A percentile compares a stretch with the other conserved stretches of the same genome.
Conservation (phyloP, 805 yeast genomes). For the Candida schatavii region DNA sequence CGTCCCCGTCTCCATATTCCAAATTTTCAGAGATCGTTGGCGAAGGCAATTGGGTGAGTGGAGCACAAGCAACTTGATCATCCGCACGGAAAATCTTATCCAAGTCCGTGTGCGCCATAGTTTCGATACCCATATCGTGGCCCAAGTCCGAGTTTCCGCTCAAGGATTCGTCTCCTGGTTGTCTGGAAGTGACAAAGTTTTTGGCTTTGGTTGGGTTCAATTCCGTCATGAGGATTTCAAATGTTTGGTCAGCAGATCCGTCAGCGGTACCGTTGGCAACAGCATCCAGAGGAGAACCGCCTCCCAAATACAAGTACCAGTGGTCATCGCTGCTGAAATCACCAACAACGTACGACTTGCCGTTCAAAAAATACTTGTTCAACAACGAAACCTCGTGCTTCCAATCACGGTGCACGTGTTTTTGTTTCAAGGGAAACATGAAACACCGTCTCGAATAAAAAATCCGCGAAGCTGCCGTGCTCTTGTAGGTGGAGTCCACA, state of each 20-base stretch:
- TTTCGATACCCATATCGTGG: conserved; percentile 71
- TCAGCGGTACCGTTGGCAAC: conserved; percentile 12
- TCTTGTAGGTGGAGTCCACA: conserved; percentile 47
- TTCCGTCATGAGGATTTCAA: conserved; percentile 90
- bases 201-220: conserved; percentile 55
- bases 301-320: conserved; percentile 84
- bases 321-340: conserved; percentile 71
- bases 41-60: conserved; percentile 28
- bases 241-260: conserved; percentile 56
- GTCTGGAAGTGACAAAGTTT: conserved; percentile 57
- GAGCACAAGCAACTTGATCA: conserved; percentile 4
- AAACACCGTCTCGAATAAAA: conserved; percentile 90
- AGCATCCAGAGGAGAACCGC: conserved; percentile 22
- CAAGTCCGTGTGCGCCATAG: conserved; percentile 61
- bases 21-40: conserved; percentile 29
- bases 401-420: conserved; percentile 83
- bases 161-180: conserved; percentile 38
- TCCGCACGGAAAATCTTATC: conserved; percentile 48
- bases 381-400: conserved; percentile 69
- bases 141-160: conserved; percentile 66
- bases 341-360: conserved; percentile 75
- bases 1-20: conserved; percentile 18
- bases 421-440: conserved; percentile 87
- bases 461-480: conserved; percentile 26
- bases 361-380: conserved; percentile 59